Conservation (phyloP, 2,329 filamentous ascomycete genomes). For the Aspergillus niger region DNA sequence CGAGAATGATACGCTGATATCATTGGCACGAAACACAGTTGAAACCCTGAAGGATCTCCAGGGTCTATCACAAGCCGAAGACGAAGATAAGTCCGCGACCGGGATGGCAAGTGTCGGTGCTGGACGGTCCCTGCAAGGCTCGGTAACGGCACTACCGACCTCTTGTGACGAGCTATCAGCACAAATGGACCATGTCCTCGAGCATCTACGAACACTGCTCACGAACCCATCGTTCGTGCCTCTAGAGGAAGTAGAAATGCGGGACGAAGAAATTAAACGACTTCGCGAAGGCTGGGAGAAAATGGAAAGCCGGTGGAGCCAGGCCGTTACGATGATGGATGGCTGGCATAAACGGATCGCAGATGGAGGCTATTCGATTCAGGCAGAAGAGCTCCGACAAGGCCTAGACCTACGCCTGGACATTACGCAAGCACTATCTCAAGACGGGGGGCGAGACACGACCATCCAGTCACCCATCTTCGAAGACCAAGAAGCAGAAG, state of each 20-base stretch:
- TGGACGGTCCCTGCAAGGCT: constrained; percentile 26
- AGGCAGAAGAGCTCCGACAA: constrained; percentile 45
- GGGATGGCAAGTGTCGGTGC: constrained; percentile 25
- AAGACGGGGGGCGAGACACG: constrained; percentile 23
- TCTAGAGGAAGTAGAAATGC: constrained; percentile 88
- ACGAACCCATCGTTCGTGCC: constrained; percentile 97
- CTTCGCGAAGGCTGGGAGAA: constrained; percentile 86
- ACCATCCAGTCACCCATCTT: constrained; percentile 35
- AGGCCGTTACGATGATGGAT: constrained; percentile 87
- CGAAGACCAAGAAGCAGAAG: constrained; percentile 33
- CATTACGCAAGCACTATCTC: constrained; percentile 20
- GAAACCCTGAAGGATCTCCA: constrained; percentile 65
- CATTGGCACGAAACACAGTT: constrained; percentile 70
- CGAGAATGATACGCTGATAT: constrained; percentile 83
- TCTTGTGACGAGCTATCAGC: constrained; percentile 68
- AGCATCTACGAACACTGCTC: constrained; percentile 78
- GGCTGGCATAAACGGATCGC: constrained; percentile 82
- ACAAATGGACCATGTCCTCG: constrained; percentile 75
- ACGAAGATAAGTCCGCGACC: constrained; percentile 35
- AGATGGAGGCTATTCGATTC: constrained; percentile 44
- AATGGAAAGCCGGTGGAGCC: constrained; percentile 88
- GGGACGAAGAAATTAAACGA: constrained; percentile 85
- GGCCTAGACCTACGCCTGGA: constrained; percentile 43
- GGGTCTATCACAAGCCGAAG: constrained; percentile 45
- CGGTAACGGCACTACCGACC: constrained; percentile 53